phyloP scores from a whole-genome alignment of 2,329 filamentous ascomycete species.

The Fusarium sp. region DNA sequence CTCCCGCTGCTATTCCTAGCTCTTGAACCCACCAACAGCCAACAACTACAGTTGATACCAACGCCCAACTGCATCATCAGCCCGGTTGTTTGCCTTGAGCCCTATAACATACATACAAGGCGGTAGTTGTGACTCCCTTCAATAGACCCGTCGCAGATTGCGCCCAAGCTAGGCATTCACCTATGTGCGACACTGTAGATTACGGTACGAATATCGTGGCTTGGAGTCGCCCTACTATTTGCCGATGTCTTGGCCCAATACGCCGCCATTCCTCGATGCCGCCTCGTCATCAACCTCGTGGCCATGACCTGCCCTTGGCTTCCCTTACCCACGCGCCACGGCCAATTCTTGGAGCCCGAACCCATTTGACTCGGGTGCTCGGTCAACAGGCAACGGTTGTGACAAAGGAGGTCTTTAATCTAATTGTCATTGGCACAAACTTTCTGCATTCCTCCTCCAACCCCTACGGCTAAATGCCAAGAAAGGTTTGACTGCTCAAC shows the following conservation, averaged over 20 bases:
- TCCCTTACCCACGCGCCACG: constrained; percentile 44
- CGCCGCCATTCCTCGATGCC: constrained; percentile 36
- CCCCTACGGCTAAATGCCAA: constrained; percentile 23
- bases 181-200: neutral
- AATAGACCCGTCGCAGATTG: constrained; percentile 1
- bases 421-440: constrained; percentile 9
- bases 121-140: constrained; percentile 23
- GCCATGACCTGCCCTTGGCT: constrained; percentile 31
- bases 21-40: constrained; percentile 32
- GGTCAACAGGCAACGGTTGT: constrained; percentile 22
- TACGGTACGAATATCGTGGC: constrained; percentile 26
- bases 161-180: constrained; percentile 11
- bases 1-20: constrained; percentile 41
- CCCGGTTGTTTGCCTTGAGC: constrained; percentile 25
- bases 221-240: constrained; percentile 21
- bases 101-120: constrained; percentile 30
- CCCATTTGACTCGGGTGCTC: constrained; percentile 16
- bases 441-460: neutral
- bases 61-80: neutral
- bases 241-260: constrained; percentile 27
- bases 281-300: constrained; percentile 43
- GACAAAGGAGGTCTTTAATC: constrained; percentile 12
- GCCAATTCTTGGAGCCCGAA: constrained; percentile 12
- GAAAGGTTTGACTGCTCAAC: constrained; percentile 12
- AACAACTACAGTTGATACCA: neutral